Evolutionary conservation across 2,329 filamentous ascomycete species (phyloP).

Genomic region (Teratosphaeria gauchensis): DNA sequence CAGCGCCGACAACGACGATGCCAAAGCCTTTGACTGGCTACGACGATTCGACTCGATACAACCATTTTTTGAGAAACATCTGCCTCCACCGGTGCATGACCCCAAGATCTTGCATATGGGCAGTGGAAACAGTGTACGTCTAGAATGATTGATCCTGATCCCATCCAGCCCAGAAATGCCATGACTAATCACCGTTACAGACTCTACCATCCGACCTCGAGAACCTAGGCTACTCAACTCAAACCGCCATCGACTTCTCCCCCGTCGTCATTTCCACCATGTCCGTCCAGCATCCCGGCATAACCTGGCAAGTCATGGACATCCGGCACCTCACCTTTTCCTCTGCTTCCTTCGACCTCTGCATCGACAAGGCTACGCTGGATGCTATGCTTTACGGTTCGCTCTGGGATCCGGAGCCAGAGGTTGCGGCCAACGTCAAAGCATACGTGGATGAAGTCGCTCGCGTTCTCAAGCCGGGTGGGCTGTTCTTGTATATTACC

Average conservation of each 20-base stretch:
- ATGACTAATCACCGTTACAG: constrained; percentile 22
- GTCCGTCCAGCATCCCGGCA: constrained; percentile 24
- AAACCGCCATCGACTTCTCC: constrained; percentile 50
- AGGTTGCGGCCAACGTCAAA: constrained; percentile 16
- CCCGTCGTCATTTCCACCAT: constrained; percentile 44
- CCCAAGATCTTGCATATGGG: constrained; percentile 47
- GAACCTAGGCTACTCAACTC: constrained; percentile 39
- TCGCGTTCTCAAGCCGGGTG: constrained; percentile 21
- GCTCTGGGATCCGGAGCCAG: constrained; percentile 7
- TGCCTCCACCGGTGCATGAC: constrained; percentile 26
- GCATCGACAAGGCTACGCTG: constrained; percentile 35
- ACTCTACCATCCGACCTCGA: constrained; percentile 43
- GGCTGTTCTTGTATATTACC: constrained; percentile 30
- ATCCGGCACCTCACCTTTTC: constrained; percentile 41
- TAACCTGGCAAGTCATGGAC: constrained; percentile 37
- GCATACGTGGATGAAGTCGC: constrained; percentile 8
- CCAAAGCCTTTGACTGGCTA: constrained; percentile 47
- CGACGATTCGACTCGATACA: constrained; percentile 39
- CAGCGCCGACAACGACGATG: constrained; percentile 26
- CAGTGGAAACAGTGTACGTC: constrained; percentile 46
- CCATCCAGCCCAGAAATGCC: neutral
- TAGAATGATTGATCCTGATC: too few species aligned
- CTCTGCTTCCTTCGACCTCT: constrained; percentile 40
- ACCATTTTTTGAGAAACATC: constrained; percentile 39
- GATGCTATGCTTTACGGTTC: constrained; percentile 13